Evolutionary conservation across 495 filamentous ascomycete genomes (phyloP).

Genomic region (Aspergillus haitiensis): DNA sequence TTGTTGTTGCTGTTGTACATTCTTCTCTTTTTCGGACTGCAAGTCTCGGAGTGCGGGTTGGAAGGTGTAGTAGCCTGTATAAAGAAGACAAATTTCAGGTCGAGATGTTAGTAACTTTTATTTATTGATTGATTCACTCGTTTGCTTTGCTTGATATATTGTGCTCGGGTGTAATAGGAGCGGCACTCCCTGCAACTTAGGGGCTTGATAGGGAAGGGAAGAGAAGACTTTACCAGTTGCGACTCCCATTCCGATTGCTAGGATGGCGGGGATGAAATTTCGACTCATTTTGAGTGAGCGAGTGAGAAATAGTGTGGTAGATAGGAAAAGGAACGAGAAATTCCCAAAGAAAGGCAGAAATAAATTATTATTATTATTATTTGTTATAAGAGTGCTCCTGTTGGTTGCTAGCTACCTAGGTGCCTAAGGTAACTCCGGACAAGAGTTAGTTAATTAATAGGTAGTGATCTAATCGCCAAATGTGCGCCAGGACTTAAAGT

Average conservation of each 20-base stretch:
- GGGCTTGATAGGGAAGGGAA: background rate
- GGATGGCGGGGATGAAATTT: constrained; percentile 38
- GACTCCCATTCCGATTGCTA: constrained; percentile 45
- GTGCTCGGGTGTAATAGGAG: too few species aligned
- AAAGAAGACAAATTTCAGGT: background rate
- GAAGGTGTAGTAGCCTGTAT: constrained; percentile 35
- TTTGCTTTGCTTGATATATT: too few species aligned
- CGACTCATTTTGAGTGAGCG: constrained; percentile 38
- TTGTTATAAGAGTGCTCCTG: background rate
- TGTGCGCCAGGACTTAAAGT: constrained; percentile 14
- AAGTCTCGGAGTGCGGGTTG: constrained; percentile 28
- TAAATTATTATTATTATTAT: background rate
- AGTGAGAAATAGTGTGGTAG: background rate
- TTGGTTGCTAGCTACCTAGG: background rate
- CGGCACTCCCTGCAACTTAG: background rate
- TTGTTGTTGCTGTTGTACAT: background rate
- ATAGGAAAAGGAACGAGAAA: background rate
- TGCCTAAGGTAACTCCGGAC: background rate
- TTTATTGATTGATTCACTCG: background rate
- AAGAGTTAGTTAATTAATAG: background rate
- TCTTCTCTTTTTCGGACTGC: constrained; percentile 7
- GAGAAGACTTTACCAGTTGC: constrained; percentile 35
- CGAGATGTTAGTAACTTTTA: constrained; percentile 4
- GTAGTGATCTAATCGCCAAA: constrained; percentile 24
- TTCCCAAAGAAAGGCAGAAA: background rate